Evolutionary conservation across 306 rosid genomes (phyloP).

Genomic region (Parietaria judaica): DNA sequence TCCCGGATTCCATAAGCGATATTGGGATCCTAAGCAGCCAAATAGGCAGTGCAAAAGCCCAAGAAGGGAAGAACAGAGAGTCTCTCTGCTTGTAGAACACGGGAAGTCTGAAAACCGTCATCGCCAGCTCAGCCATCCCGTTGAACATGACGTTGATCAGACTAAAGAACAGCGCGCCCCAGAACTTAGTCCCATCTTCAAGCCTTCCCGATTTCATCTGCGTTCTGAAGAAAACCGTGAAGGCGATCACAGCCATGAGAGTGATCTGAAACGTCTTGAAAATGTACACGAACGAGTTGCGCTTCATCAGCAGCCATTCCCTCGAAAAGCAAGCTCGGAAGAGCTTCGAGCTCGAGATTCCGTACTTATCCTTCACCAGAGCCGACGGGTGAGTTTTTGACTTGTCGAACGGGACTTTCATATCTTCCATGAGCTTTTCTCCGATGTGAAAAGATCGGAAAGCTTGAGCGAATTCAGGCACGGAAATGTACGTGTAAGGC

Average conservation of each 20-base stretch:
- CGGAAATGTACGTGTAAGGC: conserved; percentile 41
- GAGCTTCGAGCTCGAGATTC: conserved; percentile 48
- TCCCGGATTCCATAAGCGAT: conserved; percentile 21
- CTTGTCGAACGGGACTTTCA: conserved; percentile 41
- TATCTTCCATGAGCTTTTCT: conserved; percentile 26
- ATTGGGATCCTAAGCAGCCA: conserved; percentile 24
- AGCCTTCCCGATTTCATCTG: conserved; percentile 23
- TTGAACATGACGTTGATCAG: conserved; percentile 47
- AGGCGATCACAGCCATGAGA: conserved; percentile 37
- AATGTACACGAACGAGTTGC: conserved; percentile 53
- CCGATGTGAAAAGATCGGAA: conserved; percentile 53
- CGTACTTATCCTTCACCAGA: conserved; percentile 41
- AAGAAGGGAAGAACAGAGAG: conserved; percentile 25
- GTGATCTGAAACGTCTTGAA: conserved; percentile 50
- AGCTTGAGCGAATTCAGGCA: conserved; percentile 32
- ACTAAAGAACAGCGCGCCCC: conserved; percentile 57
- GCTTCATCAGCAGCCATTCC: conserved; percentile 57
- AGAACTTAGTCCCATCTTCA: conserved; percentile 23
- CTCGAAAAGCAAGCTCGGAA: conserved; percentile 52
- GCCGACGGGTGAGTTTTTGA: conserved; percentile 53
- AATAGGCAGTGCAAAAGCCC: conserved; percentile 32
- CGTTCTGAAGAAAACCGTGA: conserved; percentile 54
- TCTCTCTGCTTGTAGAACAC: conserved; percentile 35
- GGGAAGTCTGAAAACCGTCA: conserved; percentile 29
- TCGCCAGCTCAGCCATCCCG: conserved; percentile 27